These are phyloP conservation scores for Andrographis paniculata DNA, from an alignment of 305 asterid species.

Conservation along the genomic window DNA sequence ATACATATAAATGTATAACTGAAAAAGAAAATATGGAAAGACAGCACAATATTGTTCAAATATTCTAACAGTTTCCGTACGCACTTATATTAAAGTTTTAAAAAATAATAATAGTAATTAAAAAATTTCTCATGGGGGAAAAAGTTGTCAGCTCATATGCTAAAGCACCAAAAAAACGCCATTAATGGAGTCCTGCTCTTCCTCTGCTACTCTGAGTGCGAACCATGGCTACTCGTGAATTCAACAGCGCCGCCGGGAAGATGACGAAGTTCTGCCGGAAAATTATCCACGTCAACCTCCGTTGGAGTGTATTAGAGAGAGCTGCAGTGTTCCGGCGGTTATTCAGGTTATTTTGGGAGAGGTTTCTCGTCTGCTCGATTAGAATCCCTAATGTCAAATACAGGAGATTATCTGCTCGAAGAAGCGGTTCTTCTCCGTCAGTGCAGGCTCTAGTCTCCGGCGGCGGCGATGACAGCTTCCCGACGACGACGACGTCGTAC, in stretches of 20 bases:
- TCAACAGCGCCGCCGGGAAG: slow-evolving; percentile 40
- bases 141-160: no score
- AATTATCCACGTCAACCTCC: slow-evolving; percentile 53
- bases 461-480: slow-evolving; percentile 6
- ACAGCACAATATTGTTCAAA: no score
- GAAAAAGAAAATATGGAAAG: no score
- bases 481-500: slow-evolving; percentile 26
- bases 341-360: slow-evolving; percentile 49
- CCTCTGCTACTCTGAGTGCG: neutral
- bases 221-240: slow-evolving; percentile 30
- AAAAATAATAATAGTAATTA: no score
- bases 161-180: no score
- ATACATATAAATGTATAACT: no score
- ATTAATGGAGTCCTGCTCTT: no score
- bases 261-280: slow-evolving; percentile 53
- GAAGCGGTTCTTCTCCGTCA: slow-evolving; percentile 16
- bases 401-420: slow-evolving; percentile 37
- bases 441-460: slow-evolving; percentile 19
- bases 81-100: no score
- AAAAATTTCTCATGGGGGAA: no score
- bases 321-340: slow-evolving; percentile 42
- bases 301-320: slow-evolving; percentile 48
- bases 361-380: slow-evolving; percentile 48
- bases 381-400: slow-evolving; percentile 35
- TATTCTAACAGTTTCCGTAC: no score